phyloP scores from a whole-genome alignment of 2,329 filamentous ascomycete genomes.

The Cyclaneusma minus region DNA sequence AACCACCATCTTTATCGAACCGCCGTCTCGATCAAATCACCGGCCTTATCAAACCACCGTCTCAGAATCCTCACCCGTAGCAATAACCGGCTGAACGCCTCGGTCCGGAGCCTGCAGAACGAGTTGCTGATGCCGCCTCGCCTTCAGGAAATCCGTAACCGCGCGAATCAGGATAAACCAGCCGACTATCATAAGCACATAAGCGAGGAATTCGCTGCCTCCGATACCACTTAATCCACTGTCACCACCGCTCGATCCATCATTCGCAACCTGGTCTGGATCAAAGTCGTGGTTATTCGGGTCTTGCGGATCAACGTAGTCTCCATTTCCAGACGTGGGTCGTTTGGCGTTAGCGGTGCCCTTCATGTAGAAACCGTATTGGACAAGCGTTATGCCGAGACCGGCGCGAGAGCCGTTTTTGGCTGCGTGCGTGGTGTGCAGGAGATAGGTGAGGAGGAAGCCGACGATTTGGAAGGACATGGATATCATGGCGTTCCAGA shows the following conservation, averaged over 20 bases:
- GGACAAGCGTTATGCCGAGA: conserved; percentile 85
- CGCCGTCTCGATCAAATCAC: not conserved
- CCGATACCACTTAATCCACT: conserved; percentile 39
- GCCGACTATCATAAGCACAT: conserved; percentile 87
- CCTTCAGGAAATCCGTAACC: conserved; percentile 80
- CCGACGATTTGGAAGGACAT: conserved; percentile 96
- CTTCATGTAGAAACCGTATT: conserved; percentile 96
- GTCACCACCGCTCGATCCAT: conserved; percentile 19
- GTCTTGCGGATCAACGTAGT: conserved; percentile 59
- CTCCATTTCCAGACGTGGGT: conserved; percentile 29
- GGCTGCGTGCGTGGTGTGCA: conserved; percentile 94
- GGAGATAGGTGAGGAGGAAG: conserved; percentile 92
- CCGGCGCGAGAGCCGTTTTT: conserved; percentile 95
- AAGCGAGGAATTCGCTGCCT: conserved; percentile 78
- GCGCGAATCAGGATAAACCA: conserved; percentile 96
- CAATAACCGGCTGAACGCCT: conserved; percentile 72
- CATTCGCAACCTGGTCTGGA: conserved; percentile 46
- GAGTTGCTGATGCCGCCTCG: conserved; percentile 79
- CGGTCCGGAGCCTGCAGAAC: conserved; percentile 87
- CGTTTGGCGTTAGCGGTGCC: conserved; percentile 29
- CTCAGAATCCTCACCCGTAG: conserved; percentile 68
- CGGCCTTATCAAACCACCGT: conserved; percentile 61
- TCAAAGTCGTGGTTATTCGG: conserved; percentile 87
- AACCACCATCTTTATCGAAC: too few relatives aligned
- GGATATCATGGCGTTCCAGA: conserved; percentile 92